Percentiles rank a stretch among this genome's conserved stretches.
Conservation (phyloP, 2,329 filamentous ascomycete species). For the Cladosporium sp. region DNA sequence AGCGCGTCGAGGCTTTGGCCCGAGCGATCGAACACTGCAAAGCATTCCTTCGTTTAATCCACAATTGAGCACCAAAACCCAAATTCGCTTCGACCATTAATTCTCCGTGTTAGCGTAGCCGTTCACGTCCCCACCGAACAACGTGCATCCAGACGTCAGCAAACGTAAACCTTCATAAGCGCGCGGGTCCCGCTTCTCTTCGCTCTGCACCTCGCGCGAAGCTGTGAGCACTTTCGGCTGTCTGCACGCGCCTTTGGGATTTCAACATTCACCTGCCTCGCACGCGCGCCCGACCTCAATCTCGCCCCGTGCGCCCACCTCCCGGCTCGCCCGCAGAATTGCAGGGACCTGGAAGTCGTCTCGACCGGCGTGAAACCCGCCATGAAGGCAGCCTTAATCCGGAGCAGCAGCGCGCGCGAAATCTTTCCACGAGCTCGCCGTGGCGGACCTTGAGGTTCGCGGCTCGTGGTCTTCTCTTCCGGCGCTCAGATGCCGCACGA, state of each 20-base stretch:
- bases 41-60: no score
- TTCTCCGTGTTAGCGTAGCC: no score
- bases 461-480: no score
- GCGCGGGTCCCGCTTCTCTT: not conserved
- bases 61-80: no score
- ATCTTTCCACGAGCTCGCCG: not conserved
- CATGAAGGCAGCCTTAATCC: not conserved
- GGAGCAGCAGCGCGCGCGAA: not conserved
- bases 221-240: not conserved
- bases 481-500: no score
- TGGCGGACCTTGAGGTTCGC: not conserved
- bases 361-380: not conserved
- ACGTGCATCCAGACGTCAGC: not conserved
- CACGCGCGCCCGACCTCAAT: not conserved
- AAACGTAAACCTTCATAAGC: not conserved
- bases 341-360: no score
- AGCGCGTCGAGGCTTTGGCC: not conserved
- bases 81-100: no score
- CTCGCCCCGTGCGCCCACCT: not conserved
- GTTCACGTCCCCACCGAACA: no score
- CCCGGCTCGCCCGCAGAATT: not conserved
- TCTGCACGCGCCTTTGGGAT: not conserved
- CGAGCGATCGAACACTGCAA: not conserved
- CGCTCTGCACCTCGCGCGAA: not conserved
- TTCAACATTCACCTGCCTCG: not conserved